Conservation (phyloP, 2,329 filamentous ascomycete genomes). For the Mycocentrospora acerina region DNA sequence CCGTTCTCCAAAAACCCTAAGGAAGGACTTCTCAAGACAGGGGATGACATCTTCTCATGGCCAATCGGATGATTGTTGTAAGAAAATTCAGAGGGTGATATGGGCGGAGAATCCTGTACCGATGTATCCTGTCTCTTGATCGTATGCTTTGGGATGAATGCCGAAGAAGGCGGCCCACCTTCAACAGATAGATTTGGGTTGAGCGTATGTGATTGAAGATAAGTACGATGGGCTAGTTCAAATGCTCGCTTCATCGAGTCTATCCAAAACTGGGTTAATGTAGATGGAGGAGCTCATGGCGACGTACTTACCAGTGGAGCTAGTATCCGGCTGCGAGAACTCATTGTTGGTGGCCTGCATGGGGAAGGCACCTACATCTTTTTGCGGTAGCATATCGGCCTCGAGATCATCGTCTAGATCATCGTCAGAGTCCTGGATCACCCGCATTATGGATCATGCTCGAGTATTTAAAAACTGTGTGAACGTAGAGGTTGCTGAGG, state of each 20-base stretch:
- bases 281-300: not conserved
- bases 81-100: not conserved
- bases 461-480: not conserved
- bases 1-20: constrained; percentile 1
- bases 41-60: constrained; percentile 13
- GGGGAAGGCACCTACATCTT: constrained; percentile 17
- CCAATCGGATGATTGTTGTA: constrained; percentile 7
- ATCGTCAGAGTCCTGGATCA: constrained; percentile 43
- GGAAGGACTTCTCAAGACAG: constrained; percentile 8
- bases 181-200: constrained; percentile 6
- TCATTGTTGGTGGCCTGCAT: constrained; percentile 9
- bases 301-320: constrained; percentile 32
- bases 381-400: constrained; percentile 8
- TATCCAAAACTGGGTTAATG: constrained; percentile 5
- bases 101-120: constrained; percentile 6
- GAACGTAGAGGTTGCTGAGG: constrained; percentile 1
- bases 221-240: constrained; percentile 26
- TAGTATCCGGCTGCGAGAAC: constrained; percentile 19
- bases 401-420: constrained; percentile 37
- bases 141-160: constrained; percentile 18
- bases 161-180: constrained; percentile 17
- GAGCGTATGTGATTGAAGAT: constrained; percentile 20
- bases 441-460: constrained; percentile 18
- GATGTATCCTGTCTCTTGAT: constrained; percentile 27
- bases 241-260: constrained; percentile 27